Percentiles rank a stretch among this genome's conserved stretches.
These are phyloP conservation scores for Entomortierella lignicola DNA, from an alignment of 192 early-diverging fungal genomes.

Conservation along the genomic window DNA sequence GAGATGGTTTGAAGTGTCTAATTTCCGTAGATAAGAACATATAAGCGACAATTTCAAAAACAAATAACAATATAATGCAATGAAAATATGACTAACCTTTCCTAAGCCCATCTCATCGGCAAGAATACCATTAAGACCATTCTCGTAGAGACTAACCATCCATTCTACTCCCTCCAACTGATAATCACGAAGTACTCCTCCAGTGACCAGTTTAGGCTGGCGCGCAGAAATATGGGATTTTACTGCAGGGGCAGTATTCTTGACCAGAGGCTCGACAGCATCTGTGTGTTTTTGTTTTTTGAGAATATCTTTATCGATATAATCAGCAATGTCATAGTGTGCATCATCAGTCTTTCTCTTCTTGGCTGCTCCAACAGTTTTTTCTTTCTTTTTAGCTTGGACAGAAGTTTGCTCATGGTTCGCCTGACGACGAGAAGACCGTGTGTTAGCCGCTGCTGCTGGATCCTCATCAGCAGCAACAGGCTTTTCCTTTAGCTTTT, in stretches of 20 bases:
- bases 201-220: constrained; percentile 85
- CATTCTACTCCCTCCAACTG: constrained; percentile 96
- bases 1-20: constrained; percentile 95
- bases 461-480: constrained; percentile 19
- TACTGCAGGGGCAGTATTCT: constrained; percentile 14
- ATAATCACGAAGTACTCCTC: constrained; percentile 92
- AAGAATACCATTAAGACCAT: constrained; percentile 95
- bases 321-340: constrained; percentile 63
- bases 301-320: constrained; percentile 57
- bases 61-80: not conserved
- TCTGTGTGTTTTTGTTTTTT: constrained; percentile 36
- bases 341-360: constrained; percentile 64
- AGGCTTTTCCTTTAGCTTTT: constrained; percentile 4
- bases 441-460: constrained; percentile 3
- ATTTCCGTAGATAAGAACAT: not conserved
- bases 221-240: constrained; percentile 66
- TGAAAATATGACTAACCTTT: constrained; percentile 60
- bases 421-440: not conserved
- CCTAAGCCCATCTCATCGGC: constrained; percentile 97
- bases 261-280: constrained; percentile 16
- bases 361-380: constrained; percentile 27
- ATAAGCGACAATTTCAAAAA: not conserved
- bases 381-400: constrained; percentile 17
- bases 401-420: not conserved
- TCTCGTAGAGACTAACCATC: constrained; percentile 94